Conservation (phyloP, 768 basidiomycete genomes). For the Leccinellum albellum region DNA sequence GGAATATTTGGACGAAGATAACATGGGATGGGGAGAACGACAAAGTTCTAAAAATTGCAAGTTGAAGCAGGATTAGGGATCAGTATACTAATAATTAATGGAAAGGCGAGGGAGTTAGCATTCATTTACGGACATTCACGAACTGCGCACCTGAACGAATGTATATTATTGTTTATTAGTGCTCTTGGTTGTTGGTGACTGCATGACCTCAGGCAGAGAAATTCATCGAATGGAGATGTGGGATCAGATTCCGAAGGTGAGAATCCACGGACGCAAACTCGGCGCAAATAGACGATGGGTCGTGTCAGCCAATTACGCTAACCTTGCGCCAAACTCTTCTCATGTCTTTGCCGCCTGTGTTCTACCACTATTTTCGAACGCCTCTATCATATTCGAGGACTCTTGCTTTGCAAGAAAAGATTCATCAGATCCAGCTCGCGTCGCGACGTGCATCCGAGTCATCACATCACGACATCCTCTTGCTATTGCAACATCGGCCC, state of each 20-base stretch:
- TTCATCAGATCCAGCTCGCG: conserved; percentile 63
- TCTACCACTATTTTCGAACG: conserved; percentile 73
- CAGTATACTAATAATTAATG: background rate
- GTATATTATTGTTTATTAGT: background rate
- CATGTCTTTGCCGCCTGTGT: conserved; percentile 52
- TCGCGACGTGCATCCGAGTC: conserved; percentile 42
- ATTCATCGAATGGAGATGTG: background rate
- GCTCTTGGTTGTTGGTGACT: background rate
- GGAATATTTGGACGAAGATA: conserved; percentile 25
- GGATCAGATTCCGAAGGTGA: background rate
- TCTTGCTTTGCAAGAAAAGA: conserved; percentile 64
- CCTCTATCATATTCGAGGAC: conserved; percentile 75
- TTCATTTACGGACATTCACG: conserved; percentile 1
- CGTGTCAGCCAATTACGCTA: background rate
- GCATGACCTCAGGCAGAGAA: background rate
- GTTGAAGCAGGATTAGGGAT: background rate
- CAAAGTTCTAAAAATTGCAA: conserved; percentile 9
- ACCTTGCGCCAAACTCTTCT: background rate
- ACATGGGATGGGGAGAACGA: conserved; percentile 26
- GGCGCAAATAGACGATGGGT: background rate
- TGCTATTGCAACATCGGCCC: conserved; percentile 86
- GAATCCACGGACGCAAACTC: background rate
- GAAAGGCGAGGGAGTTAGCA: background rate
- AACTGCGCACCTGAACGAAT: background rate
- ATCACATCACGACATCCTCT: conserved; percentile 55